Evolutionary conservation across 495 filamentous ascomycete genomes (phyloP).

Genomic region (Acidiella bohemica): DNA sequence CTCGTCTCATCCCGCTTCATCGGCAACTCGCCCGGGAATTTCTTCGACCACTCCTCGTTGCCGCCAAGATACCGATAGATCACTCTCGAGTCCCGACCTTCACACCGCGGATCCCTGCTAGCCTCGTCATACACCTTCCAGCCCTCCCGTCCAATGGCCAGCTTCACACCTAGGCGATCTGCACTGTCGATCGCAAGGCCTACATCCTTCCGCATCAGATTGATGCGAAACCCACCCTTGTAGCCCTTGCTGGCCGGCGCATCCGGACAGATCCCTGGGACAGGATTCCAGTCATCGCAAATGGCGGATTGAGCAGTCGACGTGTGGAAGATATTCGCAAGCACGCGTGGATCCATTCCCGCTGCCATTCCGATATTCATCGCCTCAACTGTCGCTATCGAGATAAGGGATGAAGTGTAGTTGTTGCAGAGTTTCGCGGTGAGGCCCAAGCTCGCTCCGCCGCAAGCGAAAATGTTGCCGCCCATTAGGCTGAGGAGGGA

Average conservation of each 20-base stretch:
- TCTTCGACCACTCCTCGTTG: conserved; percentile 34
- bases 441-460: conserved; percentile 37
- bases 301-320: conserved; percentile 40
- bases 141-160: conserved; percentile 30
- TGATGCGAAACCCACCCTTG: conserved; percentile 37
- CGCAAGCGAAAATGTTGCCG: conserved; percentile 37
- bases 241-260: conserved; percentile 38
- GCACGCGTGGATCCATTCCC: conserved; percentile 36
- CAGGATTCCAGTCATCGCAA: conserved; percentile 38
- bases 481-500: conserved; percentile 35
- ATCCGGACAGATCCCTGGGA: conserved; percentile 37
- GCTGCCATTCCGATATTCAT: conserved; percentile 42
- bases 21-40: conserved; percentile 15
- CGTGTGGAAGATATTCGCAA: conserved; percentile 36
- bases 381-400: conserved; percentile 39
- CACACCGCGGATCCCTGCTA: conserved; percentile 33
- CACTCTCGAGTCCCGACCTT: conserved; percentile 39
- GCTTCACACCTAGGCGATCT: conserved; percentile 31
- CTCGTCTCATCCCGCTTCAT: conserved; percentile 17
- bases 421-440: conserved; percentile 44
- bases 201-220: conserved; percentile 44
- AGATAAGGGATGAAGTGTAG: conserved; percentile 40
- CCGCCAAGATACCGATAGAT: conserved; percentile 41
- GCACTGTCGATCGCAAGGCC: conserved; percentile 37
- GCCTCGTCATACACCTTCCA: conserved; percentile 37